Evolutionary conservation across 2,329 filamentous ascomycete genomes (phyloP).

Genomic region (Endoconidiophora laricicola): DNA sequence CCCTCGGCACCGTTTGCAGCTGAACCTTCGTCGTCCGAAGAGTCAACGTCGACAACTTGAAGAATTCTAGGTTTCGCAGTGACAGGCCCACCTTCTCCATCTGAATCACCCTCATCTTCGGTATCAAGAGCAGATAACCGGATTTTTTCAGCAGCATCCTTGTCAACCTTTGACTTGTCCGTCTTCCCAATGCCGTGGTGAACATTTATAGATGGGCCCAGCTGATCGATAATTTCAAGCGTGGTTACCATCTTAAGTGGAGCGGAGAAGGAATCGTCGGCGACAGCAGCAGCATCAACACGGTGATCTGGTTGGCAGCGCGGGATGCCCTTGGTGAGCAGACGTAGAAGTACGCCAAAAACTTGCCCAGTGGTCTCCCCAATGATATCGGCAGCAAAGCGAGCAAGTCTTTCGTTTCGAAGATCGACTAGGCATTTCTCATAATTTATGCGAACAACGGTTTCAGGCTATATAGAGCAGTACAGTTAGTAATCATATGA

Average conservation of each 20-base stretch:
- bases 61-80: not conserved
- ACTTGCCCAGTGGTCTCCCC: constrained; percentile 61
- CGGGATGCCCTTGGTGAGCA: constrained; percentile 50
- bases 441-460: constrained; percentile 67
- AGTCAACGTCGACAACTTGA: constrained; percentile 12
- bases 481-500: constrained; percentile 16
- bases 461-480: constrained; percentile 37
- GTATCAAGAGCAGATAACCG: constrained; percentile 19
- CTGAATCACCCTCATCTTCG: constrained; percentile 21
- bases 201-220: constrained; percentile 36
- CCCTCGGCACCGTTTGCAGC: constrained; percentile 24
- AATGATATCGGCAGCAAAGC: constrained; percentile 53
- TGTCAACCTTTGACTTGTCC: constrained; percentile 29
- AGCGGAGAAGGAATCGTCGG: constrained; percentile 19
- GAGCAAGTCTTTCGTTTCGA: constrained; percentile 59
- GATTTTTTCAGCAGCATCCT: constrained; percentile 32
- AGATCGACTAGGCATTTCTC: constrained; percentile 71
- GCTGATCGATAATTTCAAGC: constrained; percentile 36
- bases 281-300: constrained; percentile 23
- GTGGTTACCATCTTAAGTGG: constrained; percentile 30
- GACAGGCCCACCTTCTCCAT: constrained; percentile 12
- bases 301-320: constrained; percentile 47
- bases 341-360: constrained; percentile 56
- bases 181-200: constrained; percentile 41
- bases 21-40: constrained; percentile 17